Conservation (phyloP, 2,329 filamentous ascomycete species). For the Chrysosporium queenslandicum region DNA sequence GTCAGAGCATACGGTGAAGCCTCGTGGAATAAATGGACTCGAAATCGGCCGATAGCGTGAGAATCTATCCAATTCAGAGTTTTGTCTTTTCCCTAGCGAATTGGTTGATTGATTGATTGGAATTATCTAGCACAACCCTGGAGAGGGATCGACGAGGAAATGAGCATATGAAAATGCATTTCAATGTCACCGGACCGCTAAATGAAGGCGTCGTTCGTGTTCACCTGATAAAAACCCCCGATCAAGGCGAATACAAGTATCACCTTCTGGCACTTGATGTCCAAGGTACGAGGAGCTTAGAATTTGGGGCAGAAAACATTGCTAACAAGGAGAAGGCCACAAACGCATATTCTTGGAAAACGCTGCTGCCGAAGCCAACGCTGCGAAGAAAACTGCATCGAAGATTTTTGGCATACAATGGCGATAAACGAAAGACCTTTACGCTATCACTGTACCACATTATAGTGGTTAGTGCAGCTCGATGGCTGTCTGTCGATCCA, state of each 20-base stretch:
- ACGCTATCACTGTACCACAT: neutral
- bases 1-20: conserved; percentile 75
- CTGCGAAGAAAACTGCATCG: conserved; percentile 35
- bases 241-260: conserved; percentile 62
- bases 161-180: conserved; percentile 75
- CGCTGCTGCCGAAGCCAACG: conserved; percentile 28
- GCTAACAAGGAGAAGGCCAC: conserved; percentile 26
- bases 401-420: conserved; percentile 44
- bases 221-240: conserved; percentile 62
- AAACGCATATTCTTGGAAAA: conserved; percentile 40
- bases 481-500: too few relatives aligned
- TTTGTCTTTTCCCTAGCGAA: neutral
- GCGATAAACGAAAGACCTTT: conserved; percentile 27
- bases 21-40: conserved; percentile 70
- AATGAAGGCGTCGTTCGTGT: conserved; percentile 64
- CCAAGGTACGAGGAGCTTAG: conserved; percentile 40
- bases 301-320: neutral
- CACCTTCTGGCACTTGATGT: conserved; percentile 72
- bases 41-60: conserved; percentile 48
- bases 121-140: conserved; percentile 49
- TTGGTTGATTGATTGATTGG: conserved; percentile 24
- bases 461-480: neutral
- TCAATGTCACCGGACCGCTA: conserved; percentile 67
- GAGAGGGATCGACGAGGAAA: conserved; percentile 63
- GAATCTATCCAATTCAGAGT: conserved; percentile 14